Base-by-base conservation (phyloP, 306 rosid genomes). In the Hippophae rhamnoides region DNA sequence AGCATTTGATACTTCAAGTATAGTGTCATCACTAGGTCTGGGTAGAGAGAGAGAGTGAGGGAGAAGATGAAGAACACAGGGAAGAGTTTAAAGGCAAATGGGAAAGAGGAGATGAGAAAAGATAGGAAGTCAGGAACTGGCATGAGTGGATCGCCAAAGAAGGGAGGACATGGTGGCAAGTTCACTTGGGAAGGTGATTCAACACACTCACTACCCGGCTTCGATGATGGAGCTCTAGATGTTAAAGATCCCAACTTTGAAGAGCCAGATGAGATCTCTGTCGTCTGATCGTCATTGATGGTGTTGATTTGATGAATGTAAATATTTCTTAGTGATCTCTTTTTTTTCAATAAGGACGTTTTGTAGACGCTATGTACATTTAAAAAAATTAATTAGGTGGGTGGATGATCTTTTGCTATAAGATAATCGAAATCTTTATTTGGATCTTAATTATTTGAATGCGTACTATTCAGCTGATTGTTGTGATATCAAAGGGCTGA, bases 161-260 rank as follows among this genome's bases (percentile, higher is more conserved):
- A 90, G 54, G 87, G 98, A 50, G 98, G 96, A 5, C 87, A 81
- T 41, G 96, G 97, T 5, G 97, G 97, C 7, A 90, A 85, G 74
- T 90, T 83, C 87, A 87, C 96, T 3, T 87, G 97, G 97, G 76
- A 65, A 52, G 95, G 94, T 8, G 81, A 63, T 45, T 31, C 38
- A 31, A 74, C 79, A 41, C 76, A 78, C 74, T 69, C 82, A 0
- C 71, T 43, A 43, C 67, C 52, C 2, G 85, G 74, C 1, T 13
- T 64, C 50, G 58, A 62, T 42, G 60, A 67, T 27, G 82, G 40
- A 38, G 82, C 61, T 42, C 1, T 83, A 57, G 96, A 87, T 53
- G 79, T 67, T 0, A 85, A 74, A 75, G 97, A 90, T 5, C 97
- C 97, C 0, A 87, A 82, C 74, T 90, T 85, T n/a, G 94, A 81